Percentiles rank a stretch among this genome's conserved stretches.
These are phyloP conservation scores for Astraeus odoratus DNA, from an alignment of 768 basidiomycete genomes.

Conservation along the genomic window DNA sequence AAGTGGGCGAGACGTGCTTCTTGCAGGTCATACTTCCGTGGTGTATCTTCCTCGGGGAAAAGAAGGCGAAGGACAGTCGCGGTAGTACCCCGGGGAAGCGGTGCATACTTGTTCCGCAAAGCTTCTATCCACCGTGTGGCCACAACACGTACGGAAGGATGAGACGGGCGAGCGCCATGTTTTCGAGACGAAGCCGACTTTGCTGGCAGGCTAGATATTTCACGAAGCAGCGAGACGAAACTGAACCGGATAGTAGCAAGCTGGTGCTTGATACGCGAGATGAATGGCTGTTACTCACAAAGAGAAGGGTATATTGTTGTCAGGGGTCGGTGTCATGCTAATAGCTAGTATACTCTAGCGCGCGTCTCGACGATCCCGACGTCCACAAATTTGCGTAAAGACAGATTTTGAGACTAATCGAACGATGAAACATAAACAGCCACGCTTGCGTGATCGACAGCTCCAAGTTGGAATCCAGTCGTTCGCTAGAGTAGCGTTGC, in stretches of 20 bases:
- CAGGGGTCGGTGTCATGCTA: background rate
- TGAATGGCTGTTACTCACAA: slow-evolving; percentile 29
- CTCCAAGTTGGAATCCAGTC: no score
- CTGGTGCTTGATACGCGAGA: no score
- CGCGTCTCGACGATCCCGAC: no score
- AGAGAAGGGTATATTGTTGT: slow-evolving; percentile 32
- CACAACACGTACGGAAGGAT: slow-evolving; percentile 34
- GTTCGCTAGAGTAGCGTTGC: no score
- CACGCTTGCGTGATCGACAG: no score
- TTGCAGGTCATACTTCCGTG: slow-evolving; percentile 67
- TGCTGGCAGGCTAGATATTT: slow-evolving; percentile 31
- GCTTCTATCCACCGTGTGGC: slow-evolving; percentile 39
- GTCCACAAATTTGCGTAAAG: no score
- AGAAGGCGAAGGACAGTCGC: slow-evolving; percentile 62
- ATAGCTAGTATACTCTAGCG: background rate
- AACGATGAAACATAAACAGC: no score
- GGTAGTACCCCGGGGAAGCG: slow-evolving; percentile 48
- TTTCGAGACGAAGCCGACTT: slow-evolving; percentile 10
- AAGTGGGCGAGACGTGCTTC: slow-evolving; percentile 51
- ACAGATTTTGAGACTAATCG: no score
- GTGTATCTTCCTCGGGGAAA: slow-evolving; percentile 77
- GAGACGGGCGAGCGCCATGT: no score
- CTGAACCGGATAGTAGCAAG: no score
- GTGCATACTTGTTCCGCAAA: slow-evolving; percentile 36
- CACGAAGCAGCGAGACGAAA: slow-evolving; percentile 43